Conservation (phyloP, 139 green algal species). For the Nannochloris sp. region DNA sequence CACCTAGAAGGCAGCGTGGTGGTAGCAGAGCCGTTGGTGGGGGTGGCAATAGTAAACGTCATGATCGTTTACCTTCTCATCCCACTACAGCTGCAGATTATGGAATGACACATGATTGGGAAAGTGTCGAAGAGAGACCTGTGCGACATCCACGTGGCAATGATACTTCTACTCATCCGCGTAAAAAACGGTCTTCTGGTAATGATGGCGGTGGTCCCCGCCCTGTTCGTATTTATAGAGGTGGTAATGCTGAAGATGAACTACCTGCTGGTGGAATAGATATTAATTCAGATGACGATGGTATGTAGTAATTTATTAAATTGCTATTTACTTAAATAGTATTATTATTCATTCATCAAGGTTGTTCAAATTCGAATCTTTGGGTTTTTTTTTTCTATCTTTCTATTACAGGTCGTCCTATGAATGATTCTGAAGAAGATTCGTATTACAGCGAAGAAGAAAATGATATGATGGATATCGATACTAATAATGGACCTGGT, state of each 20-base stretch:
- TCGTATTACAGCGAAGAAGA: too few relatives aligned
- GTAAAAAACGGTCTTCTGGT: too few relatives aligned
- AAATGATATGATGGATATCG: background rate
- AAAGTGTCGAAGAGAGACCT: too few relatives aligned
- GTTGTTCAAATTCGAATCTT: background rate
- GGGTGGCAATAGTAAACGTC: too few relatives aligned
- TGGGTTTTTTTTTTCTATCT: background rate
- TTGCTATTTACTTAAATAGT: background rate
- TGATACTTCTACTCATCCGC: too few relatives aligned
- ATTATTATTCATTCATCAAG: background rate
- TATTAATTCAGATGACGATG: background rate
- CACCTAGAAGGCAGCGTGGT: background rate
- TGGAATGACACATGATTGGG: too few relatives aligned
- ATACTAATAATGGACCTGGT: background rate
- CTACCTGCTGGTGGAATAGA: background rate
- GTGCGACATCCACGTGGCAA: too few relatives aligned
- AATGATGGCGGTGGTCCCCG: background rate
- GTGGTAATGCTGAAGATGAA: background rate
- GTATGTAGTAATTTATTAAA: background rate
- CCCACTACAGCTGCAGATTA: too few relatives aligned
- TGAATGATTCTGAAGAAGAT: background rate
- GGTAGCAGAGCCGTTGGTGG: too few relatives aligned
- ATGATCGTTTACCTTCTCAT: too few relatives aligned
- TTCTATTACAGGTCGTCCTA: background rate
- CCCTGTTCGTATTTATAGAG: background rate